Base-by-base conservation (phyloP, 768 basidiomycete genomes). In the Mycena rebaudengoi region DNA sequence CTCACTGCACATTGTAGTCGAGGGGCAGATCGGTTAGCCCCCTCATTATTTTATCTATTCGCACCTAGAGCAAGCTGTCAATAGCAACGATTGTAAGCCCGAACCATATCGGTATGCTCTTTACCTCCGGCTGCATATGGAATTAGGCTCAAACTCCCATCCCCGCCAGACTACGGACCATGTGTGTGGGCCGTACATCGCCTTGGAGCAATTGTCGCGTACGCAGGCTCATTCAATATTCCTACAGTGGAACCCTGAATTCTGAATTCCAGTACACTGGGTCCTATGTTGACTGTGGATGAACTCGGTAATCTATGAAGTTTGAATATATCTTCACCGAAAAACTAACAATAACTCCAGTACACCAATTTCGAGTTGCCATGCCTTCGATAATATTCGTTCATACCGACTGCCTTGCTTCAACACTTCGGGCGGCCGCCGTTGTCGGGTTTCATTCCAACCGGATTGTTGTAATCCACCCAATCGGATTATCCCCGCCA, bases 161-260 rank as follows among this genome's bases (percentile, higher is more conserved):
- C 43, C 21, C 54, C 50, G 8, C 58, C 50, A 81, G 80, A 81
- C 50, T 83, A 79, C 57, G 69, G 76, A 10, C 57, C 70, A 10
- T 76, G 74, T 21, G 74, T 79, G 2, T 82, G 82, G 81, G 82
- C 79, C 14, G 65, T 72, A 6, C 81, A 82, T 64, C 72, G 80
- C 40, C 66, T 82, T n/a, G 82, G 82, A 25, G 78, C 62, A 43
- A 75, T 81, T 52, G 71, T 80, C 23, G 76, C 79, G 80, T 81
- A 61, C 64, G 79, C 50, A 23, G 41, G 4, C 33, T n/a, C n/a
- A 28, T 30, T 20, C 43, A 20, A 25, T n/a, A n/a, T n/a, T n/a
- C 21, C 41, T 18, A 20, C 18, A 16, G 18, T 30, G 16, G 8
- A 50, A 55, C 41, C 48, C 28, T 14, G 32, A 11, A 14, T 23